phyloP scores from a whole-genome alignment of 1,284 basidiomycete species.

The Melampsora americana region DNA sequence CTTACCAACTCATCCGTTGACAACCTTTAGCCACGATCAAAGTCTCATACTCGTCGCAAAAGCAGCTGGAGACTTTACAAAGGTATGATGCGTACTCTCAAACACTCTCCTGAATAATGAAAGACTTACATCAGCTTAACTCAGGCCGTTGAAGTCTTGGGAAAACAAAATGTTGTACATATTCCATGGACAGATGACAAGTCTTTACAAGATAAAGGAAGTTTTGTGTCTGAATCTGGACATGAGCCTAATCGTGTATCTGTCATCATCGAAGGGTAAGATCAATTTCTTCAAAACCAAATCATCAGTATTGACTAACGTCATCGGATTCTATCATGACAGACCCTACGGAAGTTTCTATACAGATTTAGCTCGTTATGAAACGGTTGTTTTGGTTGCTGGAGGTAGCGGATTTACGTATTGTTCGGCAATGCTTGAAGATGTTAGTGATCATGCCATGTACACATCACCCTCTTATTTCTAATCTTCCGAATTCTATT shows the following conservation, averaged over 20 bases:
- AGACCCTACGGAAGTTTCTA: constrained; percentile 29
- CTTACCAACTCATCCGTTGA: background rate
- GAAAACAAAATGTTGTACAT: background rate
- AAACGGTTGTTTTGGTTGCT: constrained; percentile 27
- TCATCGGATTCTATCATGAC: no score
- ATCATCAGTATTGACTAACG: no score
- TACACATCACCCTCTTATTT: no score
- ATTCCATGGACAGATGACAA: background rate
- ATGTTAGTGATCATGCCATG: background rate
- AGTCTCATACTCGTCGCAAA: constrained; percentile 10
- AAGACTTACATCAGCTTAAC: background rate
- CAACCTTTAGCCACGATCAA: background rate
- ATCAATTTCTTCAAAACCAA: background rate
- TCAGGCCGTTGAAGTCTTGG: background rate
- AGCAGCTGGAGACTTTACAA: constrained; percentile 29
- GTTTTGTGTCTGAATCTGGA: no score
- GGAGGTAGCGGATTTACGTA: constrained; percentile 37
- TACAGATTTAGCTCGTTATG: constrained; percentile 15
- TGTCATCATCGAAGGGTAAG: constrained; percentile 21
- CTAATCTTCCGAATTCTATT: no score
- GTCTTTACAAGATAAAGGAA: background rate
- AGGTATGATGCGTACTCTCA: background rate
- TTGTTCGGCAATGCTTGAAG: constrained; percentile 22
- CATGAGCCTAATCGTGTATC: no score
- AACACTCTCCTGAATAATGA: background rate